phyloP scores from a whole-genome alignment of 768 basidiomycete genomes.

The Galerina marginata region DNA sequence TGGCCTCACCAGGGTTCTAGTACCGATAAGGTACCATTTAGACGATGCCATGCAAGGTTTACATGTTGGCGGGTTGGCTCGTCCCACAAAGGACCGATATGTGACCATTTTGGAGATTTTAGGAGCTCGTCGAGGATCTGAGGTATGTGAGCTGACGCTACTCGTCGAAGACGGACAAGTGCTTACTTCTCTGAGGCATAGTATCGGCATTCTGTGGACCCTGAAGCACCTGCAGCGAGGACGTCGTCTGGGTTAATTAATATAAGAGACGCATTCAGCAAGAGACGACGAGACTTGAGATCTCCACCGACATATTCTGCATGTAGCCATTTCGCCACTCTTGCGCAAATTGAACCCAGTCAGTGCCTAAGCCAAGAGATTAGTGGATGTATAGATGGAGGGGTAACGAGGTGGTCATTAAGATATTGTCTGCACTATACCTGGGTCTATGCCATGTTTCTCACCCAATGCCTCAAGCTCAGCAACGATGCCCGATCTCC shows the following conservation, averaged over 20 bases:
- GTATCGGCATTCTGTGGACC: slow-evolving; percentile 56
- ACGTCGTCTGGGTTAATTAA: slow-evolving; percentile 35
- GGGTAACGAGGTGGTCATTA: background rate
- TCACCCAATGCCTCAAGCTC: slow-evolving; percentile 36
- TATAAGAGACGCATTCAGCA: background rate
- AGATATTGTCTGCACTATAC: background rate
- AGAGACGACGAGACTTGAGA: background rate
- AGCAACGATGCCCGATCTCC: slow-evolving; percentile 37
- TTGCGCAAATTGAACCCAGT: slow-evolving; percentile 55
- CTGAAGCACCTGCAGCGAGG: slow-evolving; percentile 50
- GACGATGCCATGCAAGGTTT: slow-evolving; percentile 60
- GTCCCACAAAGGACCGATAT: slow-evolving; percentile 49
- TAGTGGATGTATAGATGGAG: background rate
- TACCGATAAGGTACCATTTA: slow-evolving; percentile 41
- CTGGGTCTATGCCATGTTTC: slow-evolving; percentile 25
- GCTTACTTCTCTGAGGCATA: slow-evolving; percentile 58
- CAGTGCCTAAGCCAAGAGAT: slow-evolving; percentile 9
- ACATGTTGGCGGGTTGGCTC: slow-evolving; percentile 47
- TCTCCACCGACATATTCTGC: slow-evolving; percentile 41
- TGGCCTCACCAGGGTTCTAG: background rate
- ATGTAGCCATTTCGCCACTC: slow-evolving; percentile 64
- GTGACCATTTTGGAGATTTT: slow-evolving; percentile 50
- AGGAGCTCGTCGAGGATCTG: slow-evolving; percentile 67
- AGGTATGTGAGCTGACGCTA: background rate
- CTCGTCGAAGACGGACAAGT: background rate